A percentile compares a stretch with the other conserved stretches of the same genome.
Conservation (phyloP, 371 early-diverging fungal species). For the Smittium culicis region DNA sequence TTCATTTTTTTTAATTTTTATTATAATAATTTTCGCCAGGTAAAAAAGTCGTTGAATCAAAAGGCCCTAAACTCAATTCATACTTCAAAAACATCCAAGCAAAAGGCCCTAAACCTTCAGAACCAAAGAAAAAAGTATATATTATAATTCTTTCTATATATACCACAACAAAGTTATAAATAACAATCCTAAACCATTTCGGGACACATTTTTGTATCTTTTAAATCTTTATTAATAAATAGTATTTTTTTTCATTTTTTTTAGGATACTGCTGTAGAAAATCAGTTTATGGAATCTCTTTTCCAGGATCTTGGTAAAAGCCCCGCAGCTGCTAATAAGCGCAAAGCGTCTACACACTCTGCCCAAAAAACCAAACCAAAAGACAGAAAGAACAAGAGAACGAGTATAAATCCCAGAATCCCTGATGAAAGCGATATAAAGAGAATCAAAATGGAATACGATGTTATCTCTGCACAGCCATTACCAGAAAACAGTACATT, state of each 20-base stretch:
- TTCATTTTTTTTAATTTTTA: no score
- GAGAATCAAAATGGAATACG: constrained; percentile 6
- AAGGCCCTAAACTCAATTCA: neutral
- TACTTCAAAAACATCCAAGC: neutral
- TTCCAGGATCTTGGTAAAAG: constrained; percentile 3
- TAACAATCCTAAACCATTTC: no score
- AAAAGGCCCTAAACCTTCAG: neutral
- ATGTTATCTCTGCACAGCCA: neutral
- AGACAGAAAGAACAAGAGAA: neutral
- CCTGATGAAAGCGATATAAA: constrained; percentile 5
- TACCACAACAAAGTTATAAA: no score
- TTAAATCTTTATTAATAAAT: no score
- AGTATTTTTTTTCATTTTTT: no score
- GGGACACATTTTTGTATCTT: no score
- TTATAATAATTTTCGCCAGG: no score
- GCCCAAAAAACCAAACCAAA: neutral
- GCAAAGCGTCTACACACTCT: neutral
- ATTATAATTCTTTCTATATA: no score
- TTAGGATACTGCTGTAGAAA: neutral
- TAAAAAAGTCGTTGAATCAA: constrained; percentile 5
- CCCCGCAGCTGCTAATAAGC: neutral
- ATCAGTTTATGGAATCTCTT: constrained; percentile 10
- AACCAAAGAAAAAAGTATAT: neutral
- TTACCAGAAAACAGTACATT: neutral
- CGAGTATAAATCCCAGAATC: neutral